These are phyloP conservation scores for Melaleuca quinquenervia DNA, from an alignment of 345 rosid genomes.

Conservation along the genomic window DNA sequence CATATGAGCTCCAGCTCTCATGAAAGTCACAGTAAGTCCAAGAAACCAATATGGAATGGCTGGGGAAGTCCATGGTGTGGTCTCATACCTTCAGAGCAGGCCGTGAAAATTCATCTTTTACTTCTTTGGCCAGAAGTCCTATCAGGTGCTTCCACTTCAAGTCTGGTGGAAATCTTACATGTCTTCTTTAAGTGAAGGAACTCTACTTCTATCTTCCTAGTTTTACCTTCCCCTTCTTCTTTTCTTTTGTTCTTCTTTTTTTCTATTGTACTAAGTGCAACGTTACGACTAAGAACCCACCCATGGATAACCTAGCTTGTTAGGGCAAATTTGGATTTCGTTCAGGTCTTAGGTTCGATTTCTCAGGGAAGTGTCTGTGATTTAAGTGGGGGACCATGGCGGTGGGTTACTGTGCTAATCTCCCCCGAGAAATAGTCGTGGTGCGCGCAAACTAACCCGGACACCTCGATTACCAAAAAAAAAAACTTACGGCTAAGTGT, in stretches of 20 bases:
- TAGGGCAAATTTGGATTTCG: not conserved
- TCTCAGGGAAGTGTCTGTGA: not conserved
- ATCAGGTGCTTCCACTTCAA: too few species aligned
- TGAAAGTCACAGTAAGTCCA: not conserved
- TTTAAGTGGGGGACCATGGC: too few species aligned
- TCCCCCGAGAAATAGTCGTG: too few species aligned
- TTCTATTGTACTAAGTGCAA: not conserved
- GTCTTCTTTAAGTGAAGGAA: not conserved
- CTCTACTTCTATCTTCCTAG: not conserved
- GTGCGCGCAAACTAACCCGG: too few species aligned
- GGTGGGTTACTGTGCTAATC: too few species aligned
- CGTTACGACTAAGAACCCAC: too few species aligned
- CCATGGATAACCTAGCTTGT: too few species aligned
- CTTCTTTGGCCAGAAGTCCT: too few species aligned
- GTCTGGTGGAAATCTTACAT: not conserved
- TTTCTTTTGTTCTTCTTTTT: not conserved
- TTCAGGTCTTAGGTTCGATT: not conserved
- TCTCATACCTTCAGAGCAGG: not conserved
- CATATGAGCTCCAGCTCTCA: not conserved
- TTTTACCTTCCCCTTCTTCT: not conserved
- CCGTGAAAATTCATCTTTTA: not conserved
- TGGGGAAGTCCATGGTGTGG: not conserved
- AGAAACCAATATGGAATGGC: not conserved
- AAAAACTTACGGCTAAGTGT: too few species aligned
- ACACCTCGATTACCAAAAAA: too few species aligned